Conservation (phyloP, 257 asterid genomes). For the Solanum lignicaule region DNA sequence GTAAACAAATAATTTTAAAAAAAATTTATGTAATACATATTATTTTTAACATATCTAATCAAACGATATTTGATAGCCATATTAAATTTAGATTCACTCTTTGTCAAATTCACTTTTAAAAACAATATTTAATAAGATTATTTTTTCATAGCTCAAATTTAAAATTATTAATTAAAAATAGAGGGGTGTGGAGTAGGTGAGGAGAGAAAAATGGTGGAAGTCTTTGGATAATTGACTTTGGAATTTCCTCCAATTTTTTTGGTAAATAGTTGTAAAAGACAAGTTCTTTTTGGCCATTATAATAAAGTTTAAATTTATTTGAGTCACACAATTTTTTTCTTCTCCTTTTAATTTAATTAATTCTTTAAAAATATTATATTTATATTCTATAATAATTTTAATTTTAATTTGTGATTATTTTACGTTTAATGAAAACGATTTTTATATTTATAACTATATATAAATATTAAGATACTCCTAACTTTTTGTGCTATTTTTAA, state of each 20-base stretch:
- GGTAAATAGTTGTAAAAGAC: not conserved
- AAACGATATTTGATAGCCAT: too few relatives aligned
- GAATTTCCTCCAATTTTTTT: not conserved
- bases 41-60: not conserved
- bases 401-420: not conserved
- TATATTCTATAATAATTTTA: too few relatives aligned
- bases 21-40: too few relatives aligned
- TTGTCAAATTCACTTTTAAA: too few relatives aligned
- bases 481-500: not conserved
- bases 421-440: not conserved
- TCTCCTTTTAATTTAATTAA: not conserved
- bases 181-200: not conserved
- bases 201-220: not conserved
- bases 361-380: too few relatives aligned
- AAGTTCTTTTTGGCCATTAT: not conserved
- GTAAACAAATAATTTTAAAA: too few relatives aligned
- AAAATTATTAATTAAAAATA: too few relatives aligned
- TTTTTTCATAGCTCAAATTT: not conserved
- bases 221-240: not conserved
- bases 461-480: not conserved
- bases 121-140: too few relatives aligned
- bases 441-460: not conserved
- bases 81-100: not conserved
- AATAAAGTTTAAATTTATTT: not conserved
- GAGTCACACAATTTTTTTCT: not conserved